Evolutionary conservation across 1,284 basidiomycete species (phyloP).

Genomic region (Rhodotorula sp.): DNA sequence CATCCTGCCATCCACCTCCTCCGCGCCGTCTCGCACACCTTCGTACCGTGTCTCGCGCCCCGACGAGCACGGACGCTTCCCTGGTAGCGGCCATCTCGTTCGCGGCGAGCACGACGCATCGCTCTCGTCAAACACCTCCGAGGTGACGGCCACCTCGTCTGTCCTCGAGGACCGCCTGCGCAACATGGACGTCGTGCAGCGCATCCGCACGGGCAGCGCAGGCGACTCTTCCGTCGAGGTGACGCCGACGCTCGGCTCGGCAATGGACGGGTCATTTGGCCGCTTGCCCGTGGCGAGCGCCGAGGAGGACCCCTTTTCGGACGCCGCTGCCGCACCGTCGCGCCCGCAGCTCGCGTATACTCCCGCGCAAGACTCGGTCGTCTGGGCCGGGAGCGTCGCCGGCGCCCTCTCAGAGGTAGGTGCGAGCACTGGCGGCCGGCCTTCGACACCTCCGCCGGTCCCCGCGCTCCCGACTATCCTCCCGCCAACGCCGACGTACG

Average conservation of each 20-base stretch:
- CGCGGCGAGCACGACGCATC: slow-evolving; percentile 24
- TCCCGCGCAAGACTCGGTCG: not conserved
- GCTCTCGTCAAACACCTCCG: slow-evolving; percentile 25
- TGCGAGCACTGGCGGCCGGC: too few relatives aligned
- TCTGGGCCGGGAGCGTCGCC: slow-evolving; percentile 11
- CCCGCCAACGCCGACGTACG: slow-evolving; percentile 8
- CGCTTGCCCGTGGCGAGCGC: not conserved
- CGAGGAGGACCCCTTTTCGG: slow-evolving; percentile 16
- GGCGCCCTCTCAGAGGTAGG: not conserved
- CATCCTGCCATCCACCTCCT: not conserved
- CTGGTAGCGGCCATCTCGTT: not conserved
- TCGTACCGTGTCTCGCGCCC: not conserved
- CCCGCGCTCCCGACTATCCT: slow-evolving; percentile 1
- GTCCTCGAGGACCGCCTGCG: slow-evolving; percentile 37
- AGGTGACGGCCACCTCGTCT: slow-evolving; percentile 32
- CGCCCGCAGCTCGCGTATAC: not conserved
- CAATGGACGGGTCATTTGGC: slow-evolving; percentile 1
- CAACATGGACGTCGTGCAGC: slow-evolving; percentile 38
- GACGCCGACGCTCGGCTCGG: slow-evolving; percentile 13
- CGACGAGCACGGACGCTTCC: slow-evolving; percentile 28
- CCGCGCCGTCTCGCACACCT: not conserved
- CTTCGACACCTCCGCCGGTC: not conserved
- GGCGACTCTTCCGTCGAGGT: slow-evolving; percentile 9
- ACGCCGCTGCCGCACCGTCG: not conserved
- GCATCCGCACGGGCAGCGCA: slow-evolving; percentile 23